Evolutionary conservation across 352 stramenopile species (phyloP), one percentile per base, ranked within the genome.

Genomic region (Phytophthora pistaciae): DNA sequence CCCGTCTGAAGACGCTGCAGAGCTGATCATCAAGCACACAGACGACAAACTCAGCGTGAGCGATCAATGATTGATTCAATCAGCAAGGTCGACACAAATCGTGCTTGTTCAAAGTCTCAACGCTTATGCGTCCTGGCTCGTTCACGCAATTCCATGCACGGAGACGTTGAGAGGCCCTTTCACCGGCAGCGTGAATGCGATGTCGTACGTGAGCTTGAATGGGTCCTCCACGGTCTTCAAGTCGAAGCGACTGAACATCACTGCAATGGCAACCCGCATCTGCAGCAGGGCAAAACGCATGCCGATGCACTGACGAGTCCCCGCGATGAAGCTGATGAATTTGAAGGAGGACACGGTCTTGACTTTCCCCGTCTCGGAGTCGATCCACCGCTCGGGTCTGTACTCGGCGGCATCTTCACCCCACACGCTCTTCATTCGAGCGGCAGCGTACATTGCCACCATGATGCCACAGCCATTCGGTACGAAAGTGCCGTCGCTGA

Each of bases 401-500:
- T 49, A 64, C 29, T 54, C 44, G 10, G 71, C 46, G 20, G 46
- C 46, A 29, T 91, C 83, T 1, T 59, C 31, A 13, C 79, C 82
- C 82, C 83, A 91, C 16, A 89, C 54, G 8, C 14, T 44, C 33
- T 62, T 72, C 46, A 79, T 66, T 23, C 80, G 67, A 5, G 61
- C 80, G 50, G 83, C 76, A 10, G 60, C 74, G 60, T 87, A 91
- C 27, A 73, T 42, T 18, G 70, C 38, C 31, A 90, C 77, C 44
- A 77, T 58, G 40, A 85, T 72, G 2, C 54, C 66, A 8, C 64
- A 74, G n/a, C 82, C 82, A 18, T 64, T 64, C 11, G 52, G 42
- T 3, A 91, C 48, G 40, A 55, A 79, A 68, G 84, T 90, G 48
- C 82, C 80, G 50, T 91, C 80, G 2, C 67, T 70, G 3, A 92